A percentile compares a stretch with the other conserved stretches of the same genome.
These are phyloP conservation scores for Cladobotryum protrusum DNA, from an alignment of 2,329 filamentous ascomycete species.

Conservation along the genomic window DNA sequence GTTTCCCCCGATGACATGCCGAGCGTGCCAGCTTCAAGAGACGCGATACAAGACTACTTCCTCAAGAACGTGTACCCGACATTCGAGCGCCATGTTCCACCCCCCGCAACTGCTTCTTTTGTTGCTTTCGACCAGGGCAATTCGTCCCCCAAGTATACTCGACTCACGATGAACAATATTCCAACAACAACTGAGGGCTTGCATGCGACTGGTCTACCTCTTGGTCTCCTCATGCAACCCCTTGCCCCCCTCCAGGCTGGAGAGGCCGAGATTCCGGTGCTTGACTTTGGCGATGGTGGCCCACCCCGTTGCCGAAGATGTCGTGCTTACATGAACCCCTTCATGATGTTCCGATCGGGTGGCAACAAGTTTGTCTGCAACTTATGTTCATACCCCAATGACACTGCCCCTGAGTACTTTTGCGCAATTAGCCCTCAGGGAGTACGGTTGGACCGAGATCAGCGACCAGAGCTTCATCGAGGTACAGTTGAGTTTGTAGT, in stretches of 20 bases:
- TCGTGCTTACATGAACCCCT: conserved; percentile 95
- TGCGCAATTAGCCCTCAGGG: conserved; percentile 83
- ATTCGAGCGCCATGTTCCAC: conserved; percentile 88
- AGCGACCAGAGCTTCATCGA: conserved; percentile 80
- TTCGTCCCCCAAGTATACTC: conserved; percentile 86
- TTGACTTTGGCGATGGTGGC: conserved; percentile 89
- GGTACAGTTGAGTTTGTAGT: conserved; percentile 96
- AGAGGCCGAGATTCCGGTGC: conserved; percentile 79
- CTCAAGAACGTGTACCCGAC: conserved; percentile 86
- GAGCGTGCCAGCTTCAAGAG: conserved; percentile 80
- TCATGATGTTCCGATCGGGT: conserved; percentile 93
- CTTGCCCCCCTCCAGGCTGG: conserved; percentile 76
- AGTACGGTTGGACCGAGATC: conserved; percentile 77
- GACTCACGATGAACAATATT: conserved; percentile 89
- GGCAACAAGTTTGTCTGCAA: conserved; percentile 98
- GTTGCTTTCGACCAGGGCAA: conserved; percentile 96
- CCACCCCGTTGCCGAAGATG: conserved; percentile 90
- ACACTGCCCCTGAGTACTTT: conserved; percentile 88
- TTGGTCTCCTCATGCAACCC: conserved; percentile 85
- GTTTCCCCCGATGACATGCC: conserved; percentile 91
- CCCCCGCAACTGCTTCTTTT: conserved; percentile 81
- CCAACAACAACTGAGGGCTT: conserved; percentile 77
- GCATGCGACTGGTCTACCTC: conserved; percentile 70
- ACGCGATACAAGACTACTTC: conserved; percentile 76
- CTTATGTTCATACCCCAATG: conserved; percentile 95